Evolutionary conservation across 78 protist species (phyloP).

Genomic region (Chrysochromulina parva): DNA sequence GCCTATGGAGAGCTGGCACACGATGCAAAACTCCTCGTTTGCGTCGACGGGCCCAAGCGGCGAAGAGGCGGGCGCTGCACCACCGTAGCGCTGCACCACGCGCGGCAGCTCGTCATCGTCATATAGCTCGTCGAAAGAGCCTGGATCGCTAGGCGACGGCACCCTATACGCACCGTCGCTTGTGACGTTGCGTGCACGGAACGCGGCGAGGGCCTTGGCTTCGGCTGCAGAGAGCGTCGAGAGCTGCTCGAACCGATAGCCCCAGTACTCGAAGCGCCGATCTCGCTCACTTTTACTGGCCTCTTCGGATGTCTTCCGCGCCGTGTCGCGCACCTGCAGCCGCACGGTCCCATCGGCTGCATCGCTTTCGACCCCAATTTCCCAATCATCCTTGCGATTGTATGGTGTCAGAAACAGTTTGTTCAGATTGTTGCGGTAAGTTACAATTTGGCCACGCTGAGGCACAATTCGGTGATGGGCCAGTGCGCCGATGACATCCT

Average conservation of each 20-base stretch:
- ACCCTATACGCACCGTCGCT: too few relatives aligned
- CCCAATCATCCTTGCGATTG: not conserved
- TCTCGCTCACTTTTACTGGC: not conserved
- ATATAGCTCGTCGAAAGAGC: not conserved
- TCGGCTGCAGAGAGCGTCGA: not conserved
- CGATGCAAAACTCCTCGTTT: not conserved
- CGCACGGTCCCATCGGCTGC: not conserved
- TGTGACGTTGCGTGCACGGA: too few relatives aligned
- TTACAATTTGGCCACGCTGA: not conserved
- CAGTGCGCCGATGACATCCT: not conserved
- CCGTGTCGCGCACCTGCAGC: not conserved
- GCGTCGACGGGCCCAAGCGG: not conserved
- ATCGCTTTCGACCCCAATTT: not conserved
- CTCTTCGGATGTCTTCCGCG: not conserved
- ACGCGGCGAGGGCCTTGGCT: too few relatives aligned
- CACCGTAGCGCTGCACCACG: too few relatives aligned
- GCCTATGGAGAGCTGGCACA: not conserved
- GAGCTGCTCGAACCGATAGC: slow-evolving; percentile 11
- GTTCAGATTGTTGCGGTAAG: not conserved
- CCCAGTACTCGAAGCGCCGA: not conserved
- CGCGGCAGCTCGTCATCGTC: too few relatives aligned
- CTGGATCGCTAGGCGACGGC: too few relatives aligned
- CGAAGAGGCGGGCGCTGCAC: too few relatives aligned
- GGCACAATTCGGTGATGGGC: not conserved
- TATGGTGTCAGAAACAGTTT: not conserved